Evolutionary conservation across 1,284 basidiomycete species (phyloP).

Genomic region (Austropuccinia psidii): DNA sequence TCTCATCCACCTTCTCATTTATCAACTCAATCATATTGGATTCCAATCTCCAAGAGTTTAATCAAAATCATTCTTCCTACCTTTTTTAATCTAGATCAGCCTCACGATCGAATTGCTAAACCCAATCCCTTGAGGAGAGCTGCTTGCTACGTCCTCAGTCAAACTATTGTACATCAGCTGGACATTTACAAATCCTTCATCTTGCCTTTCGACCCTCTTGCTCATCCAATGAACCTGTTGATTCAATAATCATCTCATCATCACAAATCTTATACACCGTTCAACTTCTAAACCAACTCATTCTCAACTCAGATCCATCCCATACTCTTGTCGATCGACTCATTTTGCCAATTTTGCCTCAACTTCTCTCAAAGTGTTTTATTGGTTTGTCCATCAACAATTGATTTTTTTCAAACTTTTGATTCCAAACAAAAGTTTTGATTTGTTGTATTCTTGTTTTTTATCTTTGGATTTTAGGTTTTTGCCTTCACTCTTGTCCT

Average conservation of each 20-base stretch:
- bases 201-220: not conserved
- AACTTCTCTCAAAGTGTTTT: slow-evolving; percentile 9
- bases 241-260: not conserved
- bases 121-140: not conserved
- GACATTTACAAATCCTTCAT: slow-evolving; percentile 14
- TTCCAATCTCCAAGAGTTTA: not conserved
- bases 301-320: slow-evolving; percentile 31
- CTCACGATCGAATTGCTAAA: not conserved
- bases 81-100: not conserved
- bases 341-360: slow-evolving; percentile 11
- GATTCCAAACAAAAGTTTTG: too few species aligned
- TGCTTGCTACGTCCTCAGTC: slow-evolving; percentile 13
- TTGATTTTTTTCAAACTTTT: too few species aligned
- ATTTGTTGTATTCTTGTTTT: too few species aligned
- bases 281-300: not conserved
- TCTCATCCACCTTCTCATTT: slow-evolving; percentile 3
- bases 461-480: too few species aligned
- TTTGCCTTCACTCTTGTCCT: too few species aligned
- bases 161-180: not conserved
- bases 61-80: not conserved
- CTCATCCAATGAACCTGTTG: not conserved
- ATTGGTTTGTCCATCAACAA: too few species aligned
- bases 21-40: not conserved
- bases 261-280: slow-evolving; percentile 2
- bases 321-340: slow-evolving; percentile 8